Evolutionary conservation across 768 basidiomycete genomes (phyloP).

Genomic region (Asterophora lycoperdoides): DNA sequence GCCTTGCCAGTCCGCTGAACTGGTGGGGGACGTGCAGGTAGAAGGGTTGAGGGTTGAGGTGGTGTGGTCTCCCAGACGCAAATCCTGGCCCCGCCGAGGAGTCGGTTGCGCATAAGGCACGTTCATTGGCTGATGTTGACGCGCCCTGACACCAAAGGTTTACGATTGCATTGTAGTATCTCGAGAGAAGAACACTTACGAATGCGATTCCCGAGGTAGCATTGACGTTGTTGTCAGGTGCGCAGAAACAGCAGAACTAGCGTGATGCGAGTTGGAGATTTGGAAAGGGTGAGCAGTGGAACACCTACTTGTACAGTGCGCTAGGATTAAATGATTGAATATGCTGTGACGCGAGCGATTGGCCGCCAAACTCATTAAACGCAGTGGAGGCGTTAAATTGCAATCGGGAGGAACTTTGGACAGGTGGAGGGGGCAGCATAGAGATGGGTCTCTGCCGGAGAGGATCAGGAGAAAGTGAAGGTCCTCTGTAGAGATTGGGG

Average conservation of each 20-base stretch:
- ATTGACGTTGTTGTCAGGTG: constrained; percentile 27
- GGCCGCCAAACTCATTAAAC: constrained; percentile 24
- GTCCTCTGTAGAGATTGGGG: not conserved
- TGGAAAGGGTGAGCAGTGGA: not conserved
- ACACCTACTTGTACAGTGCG: constrained; percentile 55
- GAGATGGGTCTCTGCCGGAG: constrained; percentile 7
- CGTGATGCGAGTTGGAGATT: not conserved
- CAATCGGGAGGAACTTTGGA: constrained; percentile 18
- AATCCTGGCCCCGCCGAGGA: not conserved
- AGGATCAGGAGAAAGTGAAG: not conserved
- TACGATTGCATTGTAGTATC: not conserved
- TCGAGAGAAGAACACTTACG: constrained; percentile 8
- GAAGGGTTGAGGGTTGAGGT: too few species aligned
- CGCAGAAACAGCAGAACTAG: constrained; percentile 52
- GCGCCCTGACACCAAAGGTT: constrained; percentile 3
- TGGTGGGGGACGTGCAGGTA: too few species aligned
- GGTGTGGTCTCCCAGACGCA: not conserved
- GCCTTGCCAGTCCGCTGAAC: too few species aligned
- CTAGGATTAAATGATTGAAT: constrained; percentile 36
- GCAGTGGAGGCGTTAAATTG: constrained; percentile 47
- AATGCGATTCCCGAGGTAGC: constrained; percentile 13
- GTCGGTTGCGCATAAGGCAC: not conserved
- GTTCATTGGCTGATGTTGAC: constrained; percentile 1
- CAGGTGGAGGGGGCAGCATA: constrained; percentile 3
- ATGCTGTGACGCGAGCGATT: constrained; percentile 3